Conservation (phyloP, 768 basidiomycete genomes). For the Mycena leptocephala region DNA sequence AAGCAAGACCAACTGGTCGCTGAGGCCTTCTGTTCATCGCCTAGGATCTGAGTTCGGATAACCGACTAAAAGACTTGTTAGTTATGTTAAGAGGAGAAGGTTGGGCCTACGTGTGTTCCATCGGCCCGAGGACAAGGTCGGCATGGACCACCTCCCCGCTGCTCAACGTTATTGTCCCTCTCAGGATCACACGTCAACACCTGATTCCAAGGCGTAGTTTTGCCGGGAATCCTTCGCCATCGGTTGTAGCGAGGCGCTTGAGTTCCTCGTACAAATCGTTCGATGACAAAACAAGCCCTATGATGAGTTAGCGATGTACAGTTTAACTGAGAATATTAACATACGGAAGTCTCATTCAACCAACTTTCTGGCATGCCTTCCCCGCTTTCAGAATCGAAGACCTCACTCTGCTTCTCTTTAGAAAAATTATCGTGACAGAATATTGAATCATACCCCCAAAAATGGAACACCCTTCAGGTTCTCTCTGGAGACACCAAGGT, state of each 20-base stretch:
- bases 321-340: background rate
- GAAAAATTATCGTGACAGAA: background rate
- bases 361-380: background rate
- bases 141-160: background rate
- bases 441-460: background rate
- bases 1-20: background rate
- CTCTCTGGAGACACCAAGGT: constrained; percentile 11
- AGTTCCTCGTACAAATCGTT: background rate
- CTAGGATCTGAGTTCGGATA: background rate
- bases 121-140: background rate
- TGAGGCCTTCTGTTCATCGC: background rate
- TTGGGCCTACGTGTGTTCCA: background rate
- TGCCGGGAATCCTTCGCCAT: background rate
- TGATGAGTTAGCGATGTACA: background rate
- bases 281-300: background rate
- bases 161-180: background rate
- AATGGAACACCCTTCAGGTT: constrained; percentile 20
- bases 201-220: background rate
- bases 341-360: background rate
- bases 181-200: background rate
- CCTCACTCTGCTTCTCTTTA: background rate
- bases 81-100: background rate
- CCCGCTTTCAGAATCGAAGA: constrained; percentile 4
- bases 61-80: background rate
- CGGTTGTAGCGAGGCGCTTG: background rate